Evolutionary conservation across 1,284 basidiomycete genomes (phyloP).

Genomic region (Pascua sp.): DNA sequence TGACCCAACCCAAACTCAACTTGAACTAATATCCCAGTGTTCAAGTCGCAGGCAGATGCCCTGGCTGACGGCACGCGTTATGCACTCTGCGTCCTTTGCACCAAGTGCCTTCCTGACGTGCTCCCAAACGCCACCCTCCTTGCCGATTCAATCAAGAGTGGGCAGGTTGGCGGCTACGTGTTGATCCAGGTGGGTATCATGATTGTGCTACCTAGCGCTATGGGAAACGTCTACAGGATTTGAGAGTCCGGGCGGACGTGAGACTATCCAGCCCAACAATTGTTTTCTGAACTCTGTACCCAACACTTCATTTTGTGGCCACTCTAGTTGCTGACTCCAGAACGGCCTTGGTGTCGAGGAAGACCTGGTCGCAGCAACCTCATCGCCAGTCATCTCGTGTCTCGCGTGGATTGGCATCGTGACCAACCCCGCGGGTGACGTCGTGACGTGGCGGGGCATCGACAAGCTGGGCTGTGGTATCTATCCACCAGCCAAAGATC

Average conservation of each 20-base stretch:
- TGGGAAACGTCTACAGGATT: no score
- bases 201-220: no score
- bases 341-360: constrained; percentile 73
- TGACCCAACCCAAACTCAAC: not conserved
- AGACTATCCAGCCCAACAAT: no score
- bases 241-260: not conserved
- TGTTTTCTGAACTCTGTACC: no score
- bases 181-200: constrained; percentile 56
- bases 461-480: constrained; percentile 36
- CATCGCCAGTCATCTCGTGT: constrained; percentile 38
- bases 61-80: constrained; percentile 57
- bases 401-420: constrained; percentile 38
- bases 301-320: not conserved
- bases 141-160: constrained; percentile 57
- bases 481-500: constrained; percentile 24
- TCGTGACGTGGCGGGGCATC: constrained; percentile 36
- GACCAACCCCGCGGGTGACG: constrained; percentile 28
- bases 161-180: constrained; percentile 60
- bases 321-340: constrained; percentile 13
- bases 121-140: constrained; percentile 59
- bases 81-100: constrained; percentile 64
- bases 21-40: constrained; percentile 50
- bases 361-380: constrained; percentile 56
- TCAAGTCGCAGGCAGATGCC: constrained; percentile 59
- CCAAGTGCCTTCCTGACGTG: constrained; percentile 71